Evolutionary conservation across 768 basidiomycete genomes (phyloP).

Genomic region (Suillus ampliporus): DNA sequence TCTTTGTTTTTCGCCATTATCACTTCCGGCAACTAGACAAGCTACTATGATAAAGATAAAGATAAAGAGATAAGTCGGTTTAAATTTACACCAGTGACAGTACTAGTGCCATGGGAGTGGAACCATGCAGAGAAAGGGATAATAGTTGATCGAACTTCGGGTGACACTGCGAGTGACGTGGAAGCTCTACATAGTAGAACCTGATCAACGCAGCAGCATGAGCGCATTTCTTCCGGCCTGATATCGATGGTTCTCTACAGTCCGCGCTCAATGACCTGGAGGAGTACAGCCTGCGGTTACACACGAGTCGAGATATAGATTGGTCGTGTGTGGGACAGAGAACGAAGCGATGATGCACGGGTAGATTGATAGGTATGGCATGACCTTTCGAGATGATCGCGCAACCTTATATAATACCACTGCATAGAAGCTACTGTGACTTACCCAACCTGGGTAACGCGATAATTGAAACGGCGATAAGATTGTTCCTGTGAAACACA

Average conservation of each 20-base stretch:
- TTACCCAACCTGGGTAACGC: neutral
- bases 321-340: neutral
- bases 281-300: too few species aligned
- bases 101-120: too few species aligned
- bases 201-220: neutral
- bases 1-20: neutral
- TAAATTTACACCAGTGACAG: neutral
- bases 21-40: neutral
- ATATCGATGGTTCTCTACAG: neutral
- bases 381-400: neutral
- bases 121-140: too few species aligned
- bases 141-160: too few species aligned
- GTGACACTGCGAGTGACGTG: neutral
- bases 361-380: neutral
- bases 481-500: neutral
- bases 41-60: neutral
- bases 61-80: slow-evolving; percentile 1
- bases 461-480: neutral
- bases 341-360: neutral
- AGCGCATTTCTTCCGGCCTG: neutral
- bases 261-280: too few species aligned
- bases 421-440: neutral
- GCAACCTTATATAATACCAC: neutral
- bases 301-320: too few species aligned
- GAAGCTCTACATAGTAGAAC: neutral